phyloP scores from a whole-genome alignment of 2,329 filamentous ascomycete species.

The Microsporum audouinii region DNA sequence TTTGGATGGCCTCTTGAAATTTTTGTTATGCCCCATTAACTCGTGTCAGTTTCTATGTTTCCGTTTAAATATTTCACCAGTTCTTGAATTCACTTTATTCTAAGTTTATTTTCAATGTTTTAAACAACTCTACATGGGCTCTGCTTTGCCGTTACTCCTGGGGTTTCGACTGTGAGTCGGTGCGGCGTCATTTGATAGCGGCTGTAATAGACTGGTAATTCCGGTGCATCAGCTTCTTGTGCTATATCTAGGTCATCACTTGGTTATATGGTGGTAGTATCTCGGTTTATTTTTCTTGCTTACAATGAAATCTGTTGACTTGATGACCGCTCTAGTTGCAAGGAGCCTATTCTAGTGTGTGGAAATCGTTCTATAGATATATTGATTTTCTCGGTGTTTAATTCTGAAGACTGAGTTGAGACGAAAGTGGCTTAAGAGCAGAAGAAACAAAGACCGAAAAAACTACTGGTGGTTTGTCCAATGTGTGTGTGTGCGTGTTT shows the following conservation, averaged over 20 bases:
- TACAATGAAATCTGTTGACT: no score
- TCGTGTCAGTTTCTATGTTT: neutral
- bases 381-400: no score
- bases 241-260: no score
- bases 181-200: neutral
- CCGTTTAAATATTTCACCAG: neutral
- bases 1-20: neutral
- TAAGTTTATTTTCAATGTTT: neutral
- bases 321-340: no score
- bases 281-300: no score
- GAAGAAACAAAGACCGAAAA: neutral
- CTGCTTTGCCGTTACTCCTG: neutral
- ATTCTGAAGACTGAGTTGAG: no score
- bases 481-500: neutral
- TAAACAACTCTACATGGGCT: neutral
- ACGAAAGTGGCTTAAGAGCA: no score
- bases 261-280: no score
- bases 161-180: neutral
- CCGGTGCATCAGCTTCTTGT: neutral
- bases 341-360: no score
- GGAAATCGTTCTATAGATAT: no score
- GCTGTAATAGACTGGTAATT: neutral
- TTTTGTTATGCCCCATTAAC: neutral
- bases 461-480: neutral
- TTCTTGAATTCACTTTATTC: neutral